Base-by-base conservation (phyloP, 2,329 filamentous ascomycete genomes). In the Arachnopeziza araneosa region DNA sequence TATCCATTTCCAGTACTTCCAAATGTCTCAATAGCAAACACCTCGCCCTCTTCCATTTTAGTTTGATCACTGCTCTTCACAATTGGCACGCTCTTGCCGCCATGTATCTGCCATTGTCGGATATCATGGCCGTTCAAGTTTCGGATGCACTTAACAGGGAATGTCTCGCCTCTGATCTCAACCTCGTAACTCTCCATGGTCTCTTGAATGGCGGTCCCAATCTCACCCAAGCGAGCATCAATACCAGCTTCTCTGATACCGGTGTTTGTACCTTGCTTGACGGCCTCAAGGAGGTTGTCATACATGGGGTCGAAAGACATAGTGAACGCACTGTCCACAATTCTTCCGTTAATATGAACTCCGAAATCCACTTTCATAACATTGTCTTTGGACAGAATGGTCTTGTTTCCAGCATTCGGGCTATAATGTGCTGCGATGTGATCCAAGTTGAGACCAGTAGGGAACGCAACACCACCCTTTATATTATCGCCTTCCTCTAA, bases 41-140 rank as follows among this genome's bases (percentile, higher is more conserved):
- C 87, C 72, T 98, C 93, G 50, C 92, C 92, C 76, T 97, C 93
- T 77, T 97, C 93, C 93, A 98, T 98, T 82, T 96, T 96, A 56
- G 91, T 96, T 73, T 88, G 86, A 71, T 96, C 91, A 63, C 84
- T 84, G 63, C 86, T 88, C 79, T 96, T 96, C 65, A 97, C 91
- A 70, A 97, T 96, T 0, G 93, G 93, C 56, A 97, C 91, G 66
- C 90, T 92, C 81, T 97, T 97, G 69, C 86, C 89, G 60, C 93
- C 92, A 77, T 97, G 93, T 69, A 97, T 97, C 73, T 86, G 87
- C 79, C 93, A 95, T 63, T 86, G 92, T 59, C 90, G 81, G 71
- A 97, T 97, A 67, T 90, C 93, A 78, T 97, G 93, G 10, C 91
- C 83, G 56, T 77, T 80, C 56, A 85, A 69, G 67, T 79, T 80